Evolutionary conservation across 176 grass and related monocot species (phyloP), one percentile per base, ranked within the genome.

Genomic region (Juncus inflexus): DNA sequence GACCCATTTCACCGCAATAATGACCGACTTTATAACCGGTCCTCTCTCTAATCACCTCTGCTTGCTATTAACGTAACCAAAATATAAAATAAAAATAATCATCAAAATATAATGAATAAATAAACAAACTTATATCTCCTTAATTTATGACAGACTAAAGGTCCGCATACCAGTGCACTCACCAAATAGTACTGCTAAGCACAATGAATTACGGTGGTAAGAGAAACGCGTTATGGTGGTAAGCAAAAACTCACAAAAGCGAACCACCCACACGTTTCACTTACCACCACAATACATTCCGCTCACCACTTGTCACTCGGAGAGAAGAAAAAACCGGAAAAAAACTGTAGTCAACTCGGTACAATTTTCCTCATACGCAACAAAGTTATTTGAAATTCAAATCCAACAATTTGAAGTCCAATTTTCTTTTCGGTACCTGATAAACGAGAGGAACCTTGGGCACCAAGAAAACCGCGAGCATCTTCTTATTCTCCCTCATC

Each of bases 391-490:
- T 37, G 7, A 59, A 28, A 67, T 36, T 28, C 35, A 58, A 45
- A 19, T 39, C 60, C 38, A 40, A 2, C 14, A 73, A 14, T 73
- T 3, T 43, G 9, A 15, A 61, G 15, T 35, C 9, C 60, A 60
- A 2, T 12, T 61, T 38, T 11, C 28, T 63, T 57, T 71, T 45
- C 28, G 52, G 8, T 70, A 99, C 94, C 94, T 99, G 88, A 65
- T 99, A 99, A 53, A 99, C 94, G 55, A 99, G 94, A 57, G 88
- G 94, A 84, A 99, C 94, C 62, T 99, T 99, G 50, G 94, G 88
- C 55, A 99, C 94, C 85, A 99, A 78, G 70, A 99, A 99, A 39
- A 90, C 61, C 3, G 88, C 85, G 9, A 92, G 80, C 76, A 99
- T 90, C 69, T 90, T 99, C 75, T 74, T 92, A 40, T 86, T 90